These are phyloP conservation scores for Hamigera avellanea DNA, from an alignment of 495 filamentous ascomycete species.

Conservation along the genomic window DNA sequence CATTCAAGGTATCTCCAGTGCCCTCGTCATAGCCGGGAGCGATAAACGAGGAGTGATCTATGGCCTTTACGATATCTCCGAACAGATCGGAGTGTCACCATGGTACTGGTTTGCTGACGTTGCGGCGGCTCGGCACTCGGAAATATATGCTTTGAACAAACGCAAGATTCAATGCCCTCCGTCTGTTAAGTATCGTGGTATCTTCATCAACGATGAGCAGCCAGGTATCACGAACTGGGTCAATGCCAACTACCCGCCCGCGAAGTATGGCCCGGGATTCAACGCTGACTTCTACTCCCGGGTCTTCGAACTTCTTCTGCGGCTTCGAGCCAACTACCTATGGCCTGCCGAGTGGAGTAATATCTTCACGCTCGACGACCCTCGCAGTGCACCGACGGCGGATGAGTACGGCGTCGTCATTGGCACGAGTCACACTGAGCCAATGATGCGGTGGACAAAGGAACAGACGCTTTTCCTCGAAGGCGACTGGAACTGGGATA, in stretches of 20 bases:
- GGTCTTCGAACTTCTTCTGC: slow-evolving; percentile 62
- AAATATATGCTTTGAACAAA: slow-evolving; percentile 42
- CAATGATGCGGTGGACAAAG: slow-evolving; percentile 59
- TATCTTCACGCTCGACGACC: slow-evolving; percentile 62
- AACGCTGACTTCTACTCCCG: slow-evolving; percentile 52
- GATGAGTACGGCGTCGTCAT: slow-evolving; percentile 65
- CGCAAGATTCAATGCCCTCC: slow-evolving; percentile 49
- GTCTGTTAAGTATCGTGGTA: slow-evolving; percentile 61
- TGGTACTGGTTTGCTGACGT: slow-evolving; percentile 73
- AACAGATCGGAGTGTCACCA: slow-evolving; percentile 66
- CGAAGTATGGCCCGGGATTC: slow-evolving; percentile 46
- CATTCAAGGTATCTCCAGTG: slow-evolving; percentile 41
- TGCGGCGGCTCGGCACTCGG: slow-evolving; percentile 37
- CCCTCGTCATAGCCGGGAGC: slow-evolving; percentile 57
- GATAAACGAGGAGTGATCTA: slow-evolving; percentile 62
- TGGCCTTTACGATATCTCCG: slow-evolving; percentile 62
- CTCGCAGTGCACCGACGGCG: slow-evolving; percentile 51
- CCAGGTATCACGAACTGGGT: slow-evolving; percentile 64
- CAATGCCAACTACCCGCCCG: slow-evolving; percentile 33
- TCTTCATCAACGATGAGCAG: slow-evolving; percentile 73
- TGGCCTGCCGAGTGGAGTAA: slow-evolving; percentile 64
- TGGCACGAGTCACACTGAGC: slow-evolving; percentile 63
- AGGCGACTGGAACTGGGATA: slow-evolving; percentile 52
- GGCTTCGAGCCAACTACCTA: slow-evolving; percentile 60
- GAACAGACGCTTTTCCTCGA: slow-evolving; percentile 52